These are phyloP conservation scores for Ophiosphaerella narmari DNA, from an alignment of 2,329 filamentous ascomycete genomes.

Conservation along the genomic window DNA sequence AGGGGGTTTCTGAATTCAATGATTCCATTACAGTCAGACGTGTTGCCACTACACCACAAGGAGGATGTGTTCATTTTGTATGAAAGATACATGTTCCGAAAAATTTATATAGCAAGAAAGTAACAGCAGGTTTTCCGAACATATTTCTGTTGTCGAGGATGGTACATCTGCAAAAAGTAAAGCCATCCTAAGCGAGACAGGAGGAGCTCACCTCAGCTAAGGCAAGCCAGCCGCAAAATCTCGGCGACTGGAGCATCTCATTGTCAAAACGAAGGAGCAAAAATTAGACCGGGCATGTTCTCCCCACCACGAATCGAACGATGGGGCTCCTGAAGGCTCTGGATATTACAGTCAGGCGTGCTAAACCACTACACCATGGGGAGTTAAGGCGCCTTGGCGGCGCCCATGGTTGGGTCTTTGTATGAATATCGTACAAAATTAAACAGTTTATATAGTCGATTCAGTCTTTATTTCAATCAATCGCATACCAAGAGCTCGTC, in stretches of 20 bases:
- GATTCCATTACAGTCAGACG: constrained; percentile 3
- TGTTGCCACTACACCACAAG: constrained; percentile 1
- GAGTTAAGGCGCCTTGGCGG: constrained; percentile 1
- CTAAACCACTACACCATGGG: constrained; percentile 7
- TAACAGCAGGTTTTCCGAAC: not conserved
- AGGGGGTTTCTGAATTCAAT: constrained; percentile 1
- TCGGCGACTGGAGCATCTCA: not conserved
- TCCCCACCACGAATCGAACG: constrained; percentile 4
- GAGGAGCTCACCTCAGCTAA: not conserved
- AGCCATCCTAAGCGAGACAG: no score
- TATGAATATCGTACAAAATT: not conserved
- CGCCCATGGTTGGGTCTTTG: constrained; percentile 3
- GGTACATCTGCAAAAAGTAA: not conserved
- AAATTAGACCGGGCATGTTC: not conserved
- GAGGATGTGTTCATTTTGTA: not conserved
- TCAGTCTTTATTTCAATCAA: not conserved
- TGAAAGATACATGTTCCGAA: not conserved
- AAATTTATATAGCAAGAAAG: not conserved
- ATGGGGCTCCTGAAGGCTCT: not conserved
- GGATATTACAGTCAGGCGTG: constrained; percentile 5
- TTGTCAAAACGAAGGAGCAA: not conserved
- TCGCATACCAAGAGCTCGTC: no score
- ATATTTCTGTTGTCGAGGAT: not conserved
- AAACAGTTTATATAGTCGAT: not conserved
- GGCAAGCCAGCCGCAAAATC: not conserved